Conservation (phyloP, 1,139 yeast genomes). For the Magnusiomyces fungicola region DNA sequence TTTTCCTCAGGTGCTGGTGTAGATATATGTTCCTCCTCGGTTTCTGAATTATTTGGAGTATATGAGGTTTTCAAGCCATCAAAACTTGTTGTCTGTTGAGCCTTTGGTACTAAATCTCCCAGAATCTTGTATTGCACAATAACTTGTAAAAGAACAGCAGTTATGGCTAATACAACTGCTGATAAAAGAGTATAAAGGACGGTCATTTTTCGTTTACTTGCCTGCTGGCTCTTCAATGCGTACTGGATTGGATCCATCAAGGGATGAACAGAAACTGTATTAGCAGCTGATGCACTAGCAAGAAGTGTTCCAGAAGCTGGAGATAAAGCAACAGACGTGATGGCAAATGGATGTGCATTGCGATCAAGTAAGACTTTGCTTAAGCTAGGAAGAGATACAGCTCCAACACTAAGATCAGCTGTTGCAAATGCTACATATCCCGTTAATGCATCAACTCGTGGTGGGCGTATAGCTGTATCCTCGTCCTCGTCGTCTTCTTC, state of each 20-base stretch:
- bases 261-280: conserved; percentile 55
- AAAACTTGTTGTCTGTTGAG: no score
- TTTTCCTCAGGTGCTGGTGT: background rate
- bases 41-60: background rate
- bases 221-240: conserved; percentile 37
- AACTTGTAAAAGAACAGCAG: conserved; percentile 36
- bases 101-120: background rate
- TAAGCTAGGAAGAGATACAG: conserved; percentile 48
- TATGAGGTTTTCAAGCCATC: background rate
- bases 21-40: background rate
- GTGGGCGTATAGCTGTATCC: no score
- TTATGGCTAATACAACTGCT: conserved; percentile 38
- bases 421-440: conserved; percentile 66
- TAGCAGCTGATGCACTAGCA: conserved; percentile 78
- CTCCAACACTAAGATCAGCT: conserved; percentile 60
- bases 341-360: conserved; percentile 71
- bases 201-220: conserved; percentile 20
- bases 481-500: no score
- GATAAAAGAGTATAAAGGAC: conserved; percentile 43
- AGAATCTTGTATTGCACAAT: conserved; percentile 30
- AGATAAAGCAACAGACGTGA: conserved; percentile 58
- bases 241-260: conserved; percentile 44
- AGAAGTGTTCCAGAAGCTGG: conserved; percentile 62
- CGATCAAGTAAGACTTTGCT: conserved; percentile 44
- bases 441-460: no score